These are phyloP conservation scores for Colletotrichum australisinense DNA, from an alignment of 2,329 filamentous ascomycete species.

Conservation along the genomic window DNA sequence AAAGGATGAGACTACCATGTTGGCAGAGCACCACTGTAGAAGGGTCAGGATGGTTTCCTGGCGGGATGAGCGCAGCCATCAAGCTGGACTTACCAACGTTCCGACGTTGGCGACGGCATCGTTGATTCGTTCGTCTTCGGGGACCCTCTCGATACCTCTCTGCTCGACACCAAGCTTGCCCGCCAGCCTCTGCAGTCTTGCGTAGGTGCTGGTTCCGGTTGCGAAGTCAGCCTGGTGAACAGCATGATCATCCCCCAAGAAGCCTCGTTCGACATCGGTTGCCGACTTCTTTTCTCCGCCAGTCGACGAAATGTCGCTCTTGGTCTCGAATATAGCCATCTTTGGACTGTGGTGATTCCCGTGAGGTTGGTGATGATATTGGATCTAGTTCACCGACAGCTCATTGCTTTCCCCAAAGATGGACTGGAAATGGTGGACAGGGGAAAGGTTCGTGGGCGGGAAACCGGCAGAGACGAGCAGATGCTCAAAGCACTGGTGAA, in stretches of 20 bases:
- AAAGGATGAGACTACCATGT: conserved; percentile 82
- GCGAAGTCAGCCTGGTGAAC: conserved; percentile 25
- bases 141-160: conserved; percentile 80
- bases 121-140: conserved; percentile 75
- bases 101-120: conserved; percentile 74
- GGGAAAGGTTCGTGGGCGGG: not conserved
- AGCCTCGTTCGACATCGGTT: conserved; percentile 18
- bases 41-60: conserved; percentile 2
- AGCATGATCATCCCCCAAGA: conserved; percentile 12
- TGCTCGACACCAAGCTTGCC: conserved; percentile 77
- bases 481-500: conserved; percentile 20
- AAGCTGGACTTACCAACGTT: conserved; percentile 70
- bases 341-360: not conserved
- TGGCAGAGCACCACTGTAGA: conserved; percentile 74
- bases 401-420: conserved; percentile 11
- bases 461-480: not conserved
- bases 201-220: conserved; percentile 37
- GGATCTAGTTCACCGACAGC: conserved; percentile 7
- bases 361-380: conserved; percentile 3
- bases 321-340: conserved; percentile 32
- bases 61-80: not conserved
- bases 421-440: not conserved
- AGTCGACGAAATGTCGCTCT: conserved; percentile 31
- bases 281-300: conserved; percentile 22
- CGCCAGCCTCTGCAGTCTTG: conserved; percentile 68